Base-by-base conservation (phyloP, 805 yeast species). In the Saccharomycopsis sp. region DNA sequence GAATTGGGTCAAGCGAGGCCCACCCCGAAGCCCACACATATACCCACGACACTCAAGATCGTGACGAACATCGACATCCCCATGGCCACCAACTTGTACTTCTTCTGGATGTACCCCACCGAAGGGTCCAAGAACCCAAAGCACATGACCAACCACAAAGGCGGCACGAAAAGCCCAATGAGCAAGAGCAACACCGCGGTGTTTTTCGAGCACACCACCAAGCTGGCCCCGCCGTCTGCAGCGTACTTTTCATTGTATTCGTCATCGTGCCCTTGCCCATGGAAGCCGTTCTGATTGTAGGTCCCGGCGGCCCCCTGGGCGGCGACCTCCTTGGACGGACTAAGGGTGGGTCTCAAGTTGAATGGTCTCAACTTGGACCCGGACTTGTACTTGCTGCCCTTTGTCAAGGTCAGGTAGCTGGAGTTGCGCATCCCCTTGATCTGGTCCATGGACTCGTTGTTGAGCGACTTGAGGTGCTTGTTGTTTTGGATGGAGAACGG, bases 21-120 rank as follows among this genome's bases (percentile, higher is more conserved):
- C 33, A 69, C 65, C 4, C 67, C 73, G 35, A 71, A 57, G 1
- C 75, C 75, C 25, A 68, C 60, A 13, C 68, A 68, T 22, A 69
- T 56, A 49, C 69, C 62, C 0, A 67, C 74, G 16, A 64, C 38
- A 35, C 50, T 47, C 18, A 45, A 27, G 4, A 38, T 26, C 7
- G 38, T 44, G 18, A 38, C 43, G 20, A 44, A 34, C 18, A 41
- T 36, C 4, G 44, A 34, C 46, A 47, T 23, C 5, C 38, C 42
- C 15, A 42, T 45, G 4, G 50, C 48, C 4, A 41, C 41, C 31
- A 44, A 19, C 34, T 47, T 47, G 22, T 47, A 44, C 17, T 44
- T 41, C 13, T 48, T 32, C 7, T 32, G 35, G 33, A 47, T 41
- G 21, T 47, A 39, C 13, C 50, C 50, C 13, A 36, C 38, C 16